Conservation (phyloP, 148 eudicot species). For the Fagopyrum tataricum region DNA sequence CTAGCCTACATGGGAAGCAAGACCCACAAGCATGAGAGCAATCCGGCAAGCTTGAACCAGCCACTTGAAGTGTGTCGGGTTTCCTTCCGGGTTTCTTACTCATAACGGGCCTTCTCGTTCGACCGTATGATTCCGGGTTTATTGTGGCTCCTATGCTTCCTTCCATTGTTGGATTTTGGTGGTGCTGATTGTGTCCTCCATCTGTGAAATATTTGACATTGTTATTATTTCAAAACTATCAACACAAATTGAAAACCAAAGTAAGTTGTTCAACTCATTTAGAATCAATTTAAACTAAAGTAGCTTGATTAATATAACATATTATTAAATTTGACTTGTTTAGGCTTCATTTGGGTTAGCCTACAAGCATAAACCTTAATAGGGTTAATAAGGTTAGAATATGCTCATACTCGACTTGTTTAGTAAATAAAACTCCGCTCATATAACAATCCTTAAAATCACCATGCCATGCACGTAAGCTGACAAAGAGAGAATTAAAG, state of each 20-base stretch:
- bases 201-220: neutral
- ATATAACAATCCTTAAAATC: too few relatives aligned
- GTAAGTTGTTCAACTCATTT: too few relatives aligned
- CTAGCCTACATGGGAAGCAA: conserved; percentile 65
- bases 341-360: too few relatives aligned
- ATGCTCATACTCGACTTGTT: too few relatives aligned
- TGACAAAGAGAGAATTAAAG: neutral
- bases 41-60: conserved; percentile 64
- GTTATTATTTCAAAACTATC: too few relatives aligned
- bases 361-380: too few relatives aligned
- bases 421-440: too few relatives aligned
- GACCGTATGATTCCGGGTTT: neutral
- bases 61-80: conserved; percentile 41
- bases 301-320: too few relatives aligned
- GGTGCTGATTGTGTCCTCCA: neutral
- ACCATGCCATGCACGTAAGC: neutral
- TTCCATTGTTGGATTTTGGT: neutral
- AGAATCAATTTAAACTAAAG: too few relatives aligned
- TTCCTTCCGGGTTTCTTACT: neutral
- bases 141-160: neutral
- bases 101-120: neutral
- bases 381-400: too few relatives aligned
- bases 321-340: too few relatives aligned
- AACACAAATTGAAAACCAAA: too few relatives aligned
- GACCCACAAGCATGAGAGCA: conserved; percentile 71